Evolutionary conservation across 352 stramenopile genomes (phyloP), one percentile per base, ranked within the genome.

Genomic region (Phytophthora macrochlamydospora): DNA sequence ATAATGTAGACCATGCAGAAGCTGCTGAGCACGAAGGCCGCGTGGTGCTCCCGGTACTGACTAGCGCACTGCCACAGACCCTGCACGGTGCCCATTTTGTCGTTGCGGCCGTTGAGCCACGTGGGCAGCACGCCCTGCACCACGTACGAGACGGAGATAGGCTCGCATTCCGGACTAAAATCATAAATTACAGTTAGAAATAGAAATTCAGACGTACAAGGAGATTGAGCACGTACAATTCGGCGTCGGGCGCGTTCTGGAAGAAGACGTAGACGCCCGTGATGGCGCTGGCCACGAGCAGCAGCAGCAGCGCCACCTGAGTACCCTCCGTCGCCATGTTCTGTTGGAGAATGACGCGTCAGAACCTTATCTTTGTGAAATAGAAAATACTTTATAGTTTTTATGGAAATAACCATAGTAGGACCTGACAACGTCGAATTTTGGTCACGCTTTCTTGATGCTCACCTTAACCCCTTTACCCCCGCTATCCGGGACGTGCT

Each of bases 1-100:
- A 79, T 51, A 51, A 97, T 90, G 75, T 97, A 97, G 35, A 94
- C 86, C 63, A 95, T 71, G 59, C 82, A 93, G 62, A 93, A 95
- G 67, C 85, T 93, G 40, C 76, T 69, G 40, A 94, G 69, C 44
- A 94, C 87, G 65, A 92, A 93, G 51, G 53, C 76, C 9, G 85
- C 63, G 59, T 95, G 74, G 59, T 91, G 79, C 38, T 85, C 67
- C 32, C 90, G 90, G 76, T 95, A 95, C 64, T 90, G 74, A 56
- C 65, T 88, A 32, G 87, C 79, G 59, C 87, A 95, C 35, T 74
- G 66, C 87, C 87, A 95, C 0, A 95, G 70, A 1, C 82, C 81
- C 33, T 87, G 74, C 3, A 94, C 87, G 5, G 87, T 95, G 30
- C 84, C 87, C 73, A 95, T 88, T 63, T 92, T 93, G 74, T 95